These are phyloP conservation scores for Plantago rigida DNA, from an alignment of 305 asterid species.

Conservation along the genomic window DNA sequence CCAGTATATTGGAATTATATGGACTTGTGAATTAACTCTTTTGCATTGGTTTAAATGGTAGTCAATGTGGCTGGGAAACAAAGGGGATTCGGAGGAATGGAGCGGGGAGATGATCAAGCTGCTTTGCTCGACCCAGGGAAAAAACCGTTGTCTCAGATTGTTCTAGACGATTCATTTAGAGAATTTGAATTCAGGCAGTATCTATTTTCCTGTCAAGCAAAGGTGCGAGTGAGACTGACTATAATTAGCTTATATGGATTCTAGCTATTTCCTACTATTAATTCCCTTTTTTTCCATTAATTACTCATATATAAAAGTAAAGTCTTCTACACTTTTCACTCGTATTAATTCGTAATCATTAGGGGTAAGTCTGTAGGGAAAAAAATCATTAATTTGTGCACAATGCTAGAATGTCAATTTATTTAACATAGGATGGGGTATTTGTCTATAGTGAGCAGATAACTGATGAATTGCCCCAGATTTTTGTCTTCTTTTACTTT, in stretches of 20 bases:
- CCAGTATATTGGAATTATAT: slow-evolving; percentile 12
- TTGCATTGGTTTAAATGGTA: slow-evolving; percentile 31
- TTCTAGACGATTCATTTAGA: slow-evolving; percentile 87
- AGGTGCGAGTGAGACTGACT: slow-evolving; percentile 45
- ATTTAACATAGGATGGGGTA: no score
- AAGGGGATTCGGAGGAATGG: slow-evolving; percentile 89
- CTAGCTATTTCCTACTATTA: no score
- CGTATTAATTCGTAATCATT: no score
- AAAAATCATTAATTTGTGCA: no score
- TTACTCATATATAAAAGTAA: no score
- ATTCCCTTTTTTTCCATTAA: no score
- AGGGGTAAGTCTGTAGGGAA: no score
- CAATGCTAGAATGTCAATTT: no score
- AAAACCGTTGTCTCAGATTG: slow-evolving; percentile 67
- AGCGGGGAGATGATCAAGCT: slow-evolving; percentile 82
- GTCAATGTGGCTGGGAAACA: slow-evolving; percentile 64
- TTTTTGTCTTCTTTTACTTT: background rate
- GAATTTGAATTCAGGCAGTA: slow-evolving; percentile 96
- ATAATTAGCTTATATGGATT: slow-evolving; percentile 25
- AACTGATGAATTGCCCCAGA: no score
- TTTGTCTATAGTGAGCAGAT: no score
- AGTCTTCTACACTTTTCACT: no score
- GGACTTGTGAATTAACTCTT: slow-evolving; percentile 24
- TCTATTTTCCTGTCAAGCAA: slow-evolving; percentile 93
- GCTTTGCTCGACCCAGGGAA: slow-evolving; percentile 66